Percentiles rank a stretch among this genome's conserved stretches.
Evolutionary conservation across 768 basidiomycete species (phyloP).

Genomic region (Collybia nuda): DNA sequence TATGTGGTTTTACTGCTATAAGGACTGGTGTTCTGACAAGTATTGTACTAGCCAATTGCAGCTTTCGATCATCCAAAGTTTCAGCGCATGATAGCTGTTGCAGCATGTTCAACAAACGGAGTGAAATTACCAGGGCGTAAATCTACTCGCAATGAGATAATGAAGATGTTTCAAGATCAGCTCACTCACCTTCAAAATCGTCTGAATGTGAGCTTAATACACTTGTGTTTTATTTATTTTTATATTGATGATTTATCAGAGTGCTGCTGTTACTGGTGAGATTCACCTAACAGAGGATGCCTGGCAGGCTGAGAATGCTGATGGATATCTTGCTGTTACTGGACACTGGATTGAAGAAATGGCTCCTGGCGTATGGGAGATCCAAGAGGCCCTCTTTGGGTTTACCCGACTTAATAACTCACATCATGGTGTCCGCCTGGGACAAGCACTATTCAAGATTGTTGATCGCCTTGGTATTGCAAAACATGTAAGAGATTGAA

Average conservation of each 20-base stretch:
- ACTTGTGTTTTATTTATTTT: not conserved
- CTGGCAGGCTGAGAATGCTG: constrained; percentile 37
- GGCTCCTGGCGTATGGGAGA: constrained; percentile 19
- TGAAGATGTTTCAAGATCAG: constrained; percentile 23
- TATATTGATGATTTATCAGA: not conserved
- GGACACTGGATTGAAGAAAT: constrained; percentile 36
- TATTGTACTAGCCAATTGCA: constrained; percentile 21
- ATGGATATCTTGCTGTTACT: constrained; percentile 38
- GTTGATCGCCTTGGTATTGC: constrained; percentile 19
- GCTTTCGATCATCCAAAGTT: constrained; percentile 36
- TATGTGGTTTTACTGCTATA: constrained; percentile 12
- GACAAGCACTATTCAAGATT: constrained; percentile 37
- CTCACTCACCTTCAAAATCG: not conserved
- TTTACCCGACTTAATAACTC: constrained; percentile 36
- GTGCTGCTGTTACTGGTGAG: not conserved
- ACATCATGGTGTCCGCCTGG: constrained; percentile 34
- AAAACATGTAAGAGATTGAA: not conserved
- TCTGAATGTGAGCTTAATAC: not conserved
- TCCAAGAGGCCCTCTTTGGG: constrained; percentile 28
- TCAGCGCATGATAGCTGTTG: constrained; percentile 33
- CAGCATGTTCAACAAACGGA: constrained; percentile 31
- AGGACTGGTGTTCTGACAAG: not conserved
- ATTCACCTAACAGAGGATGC: constrained; percentile 37
- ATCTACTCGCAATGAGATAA: constrained; percentile 23
- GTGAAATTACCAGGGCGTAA: constrained; percentile 33